Percentiles rank a stretch among this genome's conserved stretches.
These are phyloP conservation scores for Panaeolus cyanescens DNA, from an alignment of 768 basidiomycete species.

Conservation along the genomic window DNA sequence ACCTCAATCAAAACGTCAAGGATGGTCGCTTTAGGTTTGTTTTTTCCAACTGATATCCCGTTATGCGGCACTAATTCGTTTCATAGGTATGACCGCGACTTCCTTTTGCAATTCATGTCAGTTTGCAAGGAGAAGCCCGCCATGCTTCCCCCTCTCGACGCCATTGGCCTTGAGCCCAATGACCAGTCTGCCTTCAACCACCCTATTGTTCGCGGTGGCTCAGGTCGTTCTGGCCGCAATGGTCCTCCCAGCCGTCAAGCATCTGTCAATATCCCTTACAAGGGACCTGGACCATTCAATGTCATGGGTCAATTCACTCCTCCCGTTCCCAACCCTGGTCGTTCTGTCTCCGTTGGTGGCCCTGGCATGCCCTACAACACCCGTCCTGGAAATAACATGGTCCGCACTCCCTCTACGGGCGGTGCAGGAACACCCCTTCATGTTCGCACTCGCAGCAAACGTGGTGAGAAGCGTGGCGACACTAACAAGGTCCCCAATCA, in stretches of 20 bases:
- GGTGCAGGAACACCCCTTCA: constrained; percentile 54
- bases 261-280: constrained; percentile 47
- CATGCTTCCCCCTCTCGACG: constrained; percentile 83
- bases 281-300: constrained; percentile 44
- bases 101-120: constrained; percentile 95
- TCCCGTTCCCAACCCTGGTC: constrained; percentile 39
- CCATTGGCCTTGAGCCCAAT: constrained; percentile 85
- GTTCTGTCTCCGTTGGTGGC: constrained; percentile 59
- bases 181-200: constrained; percentile 47
- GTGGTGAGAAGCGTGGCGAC: constrained; percentile 78
- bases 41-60: neutral
- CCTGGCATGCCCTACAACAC: constrained; percentile 55
- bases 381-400: constrained; percentile 50
- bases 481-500: constrained; percentile 45
- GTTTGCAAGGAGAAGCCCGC: constrained; percentile 96
- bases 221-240: constrained; percentile 55
- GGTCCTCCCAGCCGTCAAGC: constrained; percentile 44
- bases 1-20: constrained; percentile 81
- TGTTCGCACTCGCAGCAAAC: constrained; percentile 76
- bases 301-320: constrained; percentile 75
- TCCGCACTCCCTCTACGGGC: constrained; percentile 68
- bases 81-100: constrained; percentile 91
- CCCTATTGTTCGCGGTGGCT: constrained; percentile 59
- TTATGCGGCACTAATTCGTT: neutral
- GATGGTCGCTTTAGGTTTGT: constrained; percentile 87